Percentiles rank a stretch among this genome's conserved stretches.
Evolutionary conservation across 768 basidiomycete species (phyloP).

Genomic region (Amanita molliuscula): DNA sequence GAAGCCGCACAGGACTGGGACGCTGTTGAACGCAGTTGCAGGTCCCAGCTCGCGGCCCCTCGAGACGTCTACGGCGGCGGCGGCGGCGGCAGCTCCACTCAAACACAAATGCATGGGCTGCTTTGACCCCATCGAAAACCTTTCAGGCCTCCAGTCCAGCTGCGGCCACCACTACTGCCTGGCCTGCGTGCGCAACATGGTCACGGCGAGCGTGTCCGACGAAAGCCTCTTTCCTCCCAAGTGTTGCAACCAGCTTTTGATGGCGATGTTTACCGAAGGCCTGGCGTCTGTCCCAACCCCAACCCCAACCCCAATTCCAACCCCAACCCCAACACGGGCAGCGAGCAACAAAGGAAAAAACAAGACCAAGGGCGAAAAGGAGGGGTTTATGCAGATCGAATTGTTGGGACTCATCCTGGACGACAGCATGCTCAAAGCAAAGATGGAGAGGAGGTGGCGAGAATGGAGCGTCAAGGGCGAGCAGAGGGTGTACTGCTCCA

Average conservation of each 20-base stretch:
- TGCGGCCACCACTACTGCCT: slow-evolving; percentile 40
- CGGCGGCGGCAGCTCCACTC: slow-evolving; percentile 2
- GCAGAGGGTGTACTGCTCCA: slow-evolving; percentile 11
- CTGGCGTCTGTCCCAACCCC: background rate
- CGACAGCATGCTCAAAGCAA: background rate
- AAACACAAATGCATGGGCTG: slow-evolving; percentile 32
- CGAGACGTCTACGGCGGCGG: background rate
- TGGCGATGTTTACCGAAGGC: background rate
- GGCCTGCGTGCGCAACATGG: slow-evolving; percentile 30
- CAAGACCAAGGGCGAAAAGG: background rate
- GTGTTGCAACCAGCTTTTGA: slow-evolving; percentile 26
- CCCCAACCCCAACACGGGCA: too few relatives aligned
- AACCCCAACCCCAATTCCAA: too few relatives aligned
- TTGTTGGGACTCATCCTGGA: background rate
- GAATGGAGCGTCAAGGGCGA: background rate
- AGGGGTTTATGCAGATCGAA: background rate
- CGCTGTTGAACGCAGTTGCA: too few relatives aligned
- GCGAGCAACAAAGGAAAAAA: too few relatives aligned
- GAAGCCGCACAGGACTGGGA: background rate
- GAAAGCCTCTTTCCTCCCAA: slow-evolving; percentile 42
- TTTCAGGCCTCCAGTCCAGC: slow-evolving; percentile 22
- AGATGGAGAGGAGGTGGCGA: background rate
- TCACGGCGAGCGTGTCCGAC: slow-evolving; percentile 31
- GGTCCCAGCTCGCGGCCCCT: background rate
- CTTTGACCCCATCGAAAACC: slow-evolving; percentile 18